Conservation (phyloP, 164 flowering plant species). For the Nelumbo lutea region DNA sequence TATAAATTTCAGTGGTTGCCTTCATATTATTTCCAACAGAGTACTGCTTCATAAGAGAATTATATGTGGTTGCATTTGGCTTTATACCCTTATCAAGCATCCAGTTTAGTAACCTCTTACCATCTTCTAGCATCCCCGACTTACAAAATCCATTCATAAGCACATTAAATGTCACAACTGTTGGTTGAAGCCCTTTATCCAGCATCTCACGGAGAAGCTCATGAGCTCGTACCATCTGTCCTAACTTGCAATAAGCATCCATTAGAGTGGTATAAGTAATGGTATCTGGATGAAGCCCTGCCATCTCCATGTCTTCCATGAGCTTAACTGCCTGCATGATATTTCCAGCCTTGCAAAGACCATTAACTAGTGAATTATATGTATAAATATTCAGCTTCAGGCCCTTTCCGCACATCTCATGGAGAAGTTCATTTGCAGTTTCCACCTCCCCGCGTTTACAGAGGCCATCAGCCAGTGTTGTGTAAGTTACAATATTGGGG, state of each 20-base stretch:
- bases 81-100: conserved; percentile 44
- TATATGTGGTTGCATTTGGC: conserved; percentile 33
- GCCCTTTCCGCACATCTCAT: conserved; percentile 29
- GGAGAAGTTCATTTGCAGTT: conserved; percentile 35
- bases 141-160: conserved; percentile 49
- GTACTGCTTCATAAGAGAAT: conserved; percentile 31
- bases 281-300: conserved; percentile 24
- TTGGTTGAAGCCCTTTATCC: conserved; percentile 30
- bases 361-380: conserved; percentile 30
- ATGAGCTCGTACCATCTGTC: conserved; percentile 26
- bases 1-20: conserved; percentile 22
- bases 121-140: conserved; percentile 50
- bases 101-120: conserved; percentile 29
- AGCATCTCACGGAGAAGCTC: conserved; percentile 32
- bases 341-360: conserved; percentile 31
- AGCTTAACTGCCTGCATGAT: conserved; percentile 27
- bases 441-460: conserved; percentile 32
- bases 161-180: conserved; percentile 44
- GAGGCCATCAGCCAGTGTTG: conserved; percentile 29
- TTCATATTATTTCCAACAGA: conserved; percentile 27
- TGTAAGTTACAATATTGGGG: conserved; percentile 30
- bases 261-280: conserved; percentile 31
- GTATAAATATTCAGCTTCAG: conserved; percentile 24
- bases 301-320: conserved; percentile 30
- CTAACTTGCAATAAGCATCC: conserved; percentile 32